Base-by-base conservation (phyloP, 2,329 filamentous ascomycete species). In the Diaporthe citriasiana region DNA sequence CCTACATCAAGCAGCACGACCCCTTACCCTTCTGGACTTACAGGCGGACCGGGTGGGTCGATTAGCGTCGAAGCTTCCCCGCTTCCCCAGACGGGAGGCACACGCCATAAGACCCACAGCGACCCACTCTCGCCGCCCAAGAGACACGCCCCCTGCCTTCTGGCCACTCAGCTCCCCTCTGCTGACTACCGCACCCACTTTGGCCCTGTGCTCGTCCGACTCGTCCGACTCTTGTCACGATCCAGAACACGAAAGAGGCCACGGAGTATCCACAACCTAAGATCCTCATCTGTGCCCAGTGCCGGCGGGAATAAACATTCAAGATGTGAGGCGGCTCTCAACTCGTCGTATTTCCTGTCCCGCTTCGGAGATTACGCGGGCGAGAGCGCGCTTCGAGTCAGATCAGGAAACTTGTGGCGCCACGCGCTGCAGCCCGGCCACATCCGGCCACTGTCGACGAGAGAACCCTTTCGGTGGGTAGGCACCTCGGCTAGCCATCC, bases 11-110 rank as follows among this genome's bases (percentile, higher is more conserved):
- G 25, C 56, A 53, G 51, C 60, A 51, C n/a, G 45, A 70, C 65
- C 65, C 45, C 35, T 73, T 63, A 13, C 72, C 72, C 56, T 42
- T 70, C 70, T 51, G 65, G 65, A 59, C 72, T 60, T 47, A 63
- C 50, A 50, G 30, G 42, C 25, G 40, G 45, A 50, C 42, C 42
- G 51, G 25, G 40, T 70, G 72, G 72, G 47, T 74, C 73, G 27
- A 50, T 27, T 71, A 71, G 69, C 73, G 51, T 38, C 42, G 33
- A 40, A 15, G 47, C 33, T 74, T 74, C 73, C 73, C 73, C 73
- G 73, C 73, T 74, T 74, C 73, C 73, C 73, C 73, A 74, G 73
- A 74, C 73, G 70, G 70, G 56, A 71, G 55, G n/a, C 47, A 71
- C 47, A 63, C 70, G 47, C 68, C 56, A 33, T 51, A 27, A 30